phyloP scores from a whole-genome alignment of 2,329 filamentous ascomycete species.

The Colletotrichum sp. region DNA sequence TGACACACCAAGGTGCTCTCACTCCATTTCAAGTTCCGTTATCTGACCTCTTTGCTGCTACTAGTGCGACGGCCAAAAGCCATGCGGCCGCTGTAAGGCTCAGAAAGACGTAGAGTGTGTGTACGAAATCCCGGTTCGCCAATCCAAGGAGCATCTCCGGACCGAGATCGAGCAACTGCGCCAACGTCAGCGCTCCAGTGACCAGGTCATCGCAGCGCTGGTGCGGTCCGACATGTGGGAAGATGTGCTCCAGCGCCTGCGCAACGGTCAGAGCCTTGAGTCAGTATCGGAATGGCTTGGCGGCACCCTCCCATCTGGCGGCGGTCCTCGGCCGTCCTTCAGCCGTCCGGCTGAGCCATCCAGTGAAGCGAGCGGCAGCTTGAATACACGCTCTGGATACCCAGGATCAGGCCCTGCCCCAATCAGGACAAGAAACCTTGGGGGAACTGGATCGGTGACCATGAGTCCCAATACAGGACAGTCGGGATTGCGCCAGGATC shows the following conservation, averaged over 20 bases:
- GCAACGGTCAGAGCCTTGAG: slow-evolving; percentile 58
- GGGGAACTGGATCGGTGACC: slow-evolving; percentile 6
- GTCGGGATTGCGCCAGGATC: slow-evolving; percentile 38
- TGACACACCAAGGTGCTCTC: not conserved
- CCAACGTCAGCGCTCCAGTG: slow-evolving; percentile 57
- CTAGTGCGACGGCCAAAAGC: slow-evolving; percentile 64
- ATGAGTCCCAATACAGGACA: slow-evolving; percentile 35
- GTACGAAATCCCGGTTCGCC: slow-evolving; percentile 67
- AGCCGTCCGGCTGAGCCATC: slow-evolving; percentile 28
- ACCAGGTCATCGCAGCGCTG: slow-evolving; percentile 61
- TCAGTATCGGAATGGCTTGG: slow-evolving; percentile 61
- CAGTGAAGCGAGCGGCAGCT: slow-evolving; percentile 22
- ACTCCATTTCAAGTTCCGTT: not conserved
- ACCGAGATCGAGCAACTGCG: slow-evolving; percentile 64
- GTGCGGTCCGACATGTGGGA: slow-evolving; percentile 55
- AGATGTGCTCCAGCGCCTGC: slow-evolving; percentile 58
- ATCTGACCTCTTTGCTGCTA: not conserved
- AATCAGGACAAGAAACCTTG: slow-evolving; percentile 12
- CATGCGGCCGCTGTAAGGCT: slow-evolving; percentile 59
- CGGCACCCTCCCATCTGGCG: slow-evolving; percentile 32
- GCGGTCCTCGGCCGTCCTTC: slow-evolving; percentile 33
- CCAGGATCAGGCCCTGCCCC: slow-evolving; percentile 26
- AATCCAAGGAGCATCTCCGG: slow-evolving; percentile 67
- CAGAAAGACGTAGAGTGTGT: slow-evolving; percentile 62
- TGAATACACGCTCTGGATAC: slow-evolving; percentile 26